phyloP scores from a whole-genome alignment of 2,329 filamentous ascomycete genomes.

The Ilyonectria robusta region DNA sequence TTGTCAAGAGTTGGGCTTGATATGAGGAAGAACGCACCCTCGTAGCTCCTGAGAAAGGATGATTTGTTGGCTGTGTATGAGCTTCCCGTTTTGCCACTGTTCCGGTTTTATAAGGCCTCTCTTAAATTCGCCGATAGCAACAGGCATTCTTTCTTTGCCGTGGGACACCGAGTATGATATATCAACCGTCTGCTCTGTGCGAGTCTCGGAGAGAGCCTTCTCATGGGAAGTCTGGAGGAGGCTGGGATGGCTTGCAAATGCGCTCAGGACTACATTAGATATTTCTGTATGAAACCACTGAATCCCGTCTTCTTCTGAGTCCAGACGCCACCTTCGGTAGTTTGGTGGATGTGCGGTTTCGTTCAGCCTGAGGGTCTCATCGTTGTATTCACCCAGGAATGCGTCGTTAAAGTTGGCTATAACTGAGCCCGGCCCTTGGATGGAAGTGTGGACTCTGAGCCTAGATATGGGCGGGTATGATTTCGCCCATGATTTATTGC shows the following conservation, averaged over 20 bases:
- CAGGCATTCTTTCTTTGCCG: conserved; percentile 5
- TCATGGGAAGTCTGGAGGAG: conserved; percentile 9
- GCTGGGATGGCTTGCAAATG: conserved; percentile 8
- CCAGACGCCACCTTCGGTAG: conserved; percentile 10
- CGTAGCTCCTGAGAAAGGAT: conserved; percentile 8
- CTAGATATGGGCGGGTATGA: background rate
- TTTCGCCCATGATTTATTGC: conserved; percentile 4
- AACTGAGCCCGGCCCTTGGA: conserved; percentile 1
- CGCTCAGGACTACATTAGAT: conserved; percentile 14
- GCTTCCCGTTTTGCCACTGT: conserved; percentile 14
- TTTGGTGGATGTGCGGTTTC: conserved; percentile 4
- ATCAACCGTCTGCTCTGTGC: conserved; percentile 10
- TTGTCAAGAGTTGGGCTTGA: background rate
- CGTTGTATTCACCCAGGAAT: background rate
- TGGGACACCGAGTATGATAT: conserved; percentile 10
- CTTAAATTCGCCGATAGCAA: conserved; percentile 14
- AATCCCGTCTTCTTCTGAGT: conserved; percentile 7
- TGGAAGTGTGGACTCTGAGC: conserved; percentile 6
- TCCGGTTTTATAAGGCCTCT: conserved; percentile 5
- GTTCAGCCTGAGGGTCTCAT: conserved; percentile 4
- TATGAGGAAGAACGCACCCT: conserved; percentile 8
- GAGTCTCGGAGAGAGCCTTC: conserved; percentile 13
- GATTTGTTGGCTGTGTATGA: background rate
- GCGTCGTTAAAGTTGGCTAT: conserved; percentile 3
- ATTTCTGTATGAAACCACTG: conserved; percentile 17